Conservation (phyloP, 352 stramenopile genomes). For the Phytophthora niederhauseri region DNA sequence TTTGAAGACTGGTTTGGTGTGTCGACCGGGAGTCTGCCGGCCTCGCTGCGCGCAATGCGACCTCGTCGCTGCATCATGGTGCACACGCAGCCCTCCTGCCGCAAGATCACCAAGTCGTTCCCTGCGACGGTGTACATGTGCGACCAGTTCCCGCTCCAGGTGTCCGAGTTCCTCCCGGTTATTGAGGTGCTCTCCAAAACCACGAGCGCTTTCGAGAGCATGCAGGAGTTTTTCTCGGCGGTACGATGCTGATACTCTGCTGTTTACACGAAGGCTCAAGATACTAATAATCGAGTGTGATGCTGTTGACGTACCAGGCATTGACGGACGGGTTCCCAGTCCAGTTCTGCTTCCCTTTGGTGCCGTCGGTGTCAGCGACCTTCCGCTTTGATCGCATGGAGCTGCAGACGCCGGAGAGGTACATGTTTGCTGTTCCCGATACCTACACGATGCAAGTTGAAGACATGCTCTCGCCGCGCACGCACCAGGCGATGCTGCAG, state of each 20-base stretch:
- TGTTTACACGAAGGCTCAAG: background rate
- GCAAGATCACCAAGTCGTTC: constrained; percentile 60
- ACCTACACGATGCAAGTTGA: constrained; percentile 42
- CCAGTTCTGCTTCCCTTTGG: constrained; percentile 72
- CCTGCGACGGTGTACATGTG: constrained; percentile 63
- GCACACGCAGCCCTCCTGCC: constrained; percentile 49
- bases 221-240: constrained; percentile 64
- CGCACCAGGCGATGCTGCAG: constrained; percentile 65
- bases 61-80: constrained; percentile 61
- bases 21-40: constrained; percentile 45
- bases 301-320: constrained; percentile 29
- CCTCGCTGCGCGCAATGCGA: constrained; percentile 33
- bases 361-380: constrained; percentile 63
- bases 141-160: constrained; percentile 63
- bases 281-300: constrained; percentile 6
- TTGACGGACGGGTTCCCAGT: constrained; percentile 66
- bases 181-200: constrained; percentile 76
- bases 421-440: constrained; percentile 42
- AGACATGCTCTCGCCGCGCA: constrained; percentile 60
- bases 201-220: constrained; percentile 63
- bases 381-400: constrained; percentile 64
- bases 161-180: constrained; percentile 64
- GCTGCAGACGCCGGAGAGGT: constrained; percentile 38
- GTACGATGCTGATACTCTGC: constrained; percentile 31
- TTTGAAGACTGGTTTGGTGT: constrained; percentile 73